Conservation (phyloP, 2,329 filamentous ascomycete genomes). For the Alternaria solani region DNA sequence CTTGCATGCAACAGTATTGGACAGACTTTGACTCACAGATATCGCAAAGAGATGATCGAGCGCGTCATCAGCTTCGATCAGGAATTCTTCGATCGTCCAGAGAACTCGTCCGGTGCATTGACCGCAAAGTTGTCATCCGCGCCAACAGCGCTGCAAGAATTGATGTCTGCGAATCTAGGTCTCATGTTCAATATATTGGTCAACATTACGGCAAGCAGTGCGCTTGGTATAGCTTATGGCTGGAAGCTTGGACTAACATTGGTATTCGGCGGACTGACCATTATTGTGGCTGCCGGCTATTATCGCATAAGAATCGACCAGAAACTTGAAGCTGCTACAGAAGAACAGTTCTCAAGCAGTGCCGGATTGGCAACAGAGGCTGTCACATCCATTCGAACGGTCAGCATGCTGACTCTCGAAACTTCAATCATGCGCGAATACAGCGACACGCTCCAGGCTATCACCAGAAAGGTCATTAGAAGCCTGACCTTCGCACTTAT, state of each 20-base stretch:
- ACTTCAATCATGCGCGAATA: constrained; percentile 4
- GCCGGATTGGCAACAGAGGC: constrained; percentile 1
- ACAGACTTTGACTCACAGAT: constrained; percentile 15
- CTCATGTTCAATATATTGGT: constrained; percentile 18
- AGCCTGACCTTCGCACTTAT: constrained; percentile 5
- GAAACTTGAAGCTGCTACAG: constrained; percentile 69
- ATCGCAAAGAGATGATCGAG: constrained; percentile 18
- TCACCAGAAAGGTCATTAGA: background rate
- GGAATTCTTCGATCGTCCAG: constrained; percentile 83
- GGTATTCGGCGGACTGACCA: constrained; percentile 18
- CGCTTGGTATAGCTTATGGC: constrained; percentile 20
- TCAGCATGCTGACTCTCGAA: constrained; percentile 5
- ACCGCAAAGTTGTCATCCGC: constrained; percentile 56
- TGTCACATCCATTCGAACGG: constrained; percentile 2
- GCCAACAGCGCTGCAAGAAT: constrained; percentile 61
- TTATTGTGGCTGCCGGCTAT: constrained; percentile 13
- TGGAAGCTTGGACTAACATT: constrained; percentile 23
- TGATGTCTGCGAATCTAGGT: constrained; percentile 25
- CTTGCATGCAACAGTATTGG: constrained; percentile 70
- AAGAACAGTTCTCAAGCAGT: background rate
- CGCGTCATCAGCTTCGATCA: constrained; percentile 80
- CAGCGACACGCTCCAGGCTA: constrained; percentile 1
- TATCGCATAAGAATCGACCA: constrained; percentile 63
- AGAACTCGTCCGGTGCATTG: constrained; percentile 86
- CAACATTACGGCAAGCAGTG: constrained; percentile 15